Evolutionary conservation across 2,329 filamentous ascomycete genomes (phyloP), one percentile per base, ranked within the genome.

Genomic region (Trichoderma sp.): DNA sequence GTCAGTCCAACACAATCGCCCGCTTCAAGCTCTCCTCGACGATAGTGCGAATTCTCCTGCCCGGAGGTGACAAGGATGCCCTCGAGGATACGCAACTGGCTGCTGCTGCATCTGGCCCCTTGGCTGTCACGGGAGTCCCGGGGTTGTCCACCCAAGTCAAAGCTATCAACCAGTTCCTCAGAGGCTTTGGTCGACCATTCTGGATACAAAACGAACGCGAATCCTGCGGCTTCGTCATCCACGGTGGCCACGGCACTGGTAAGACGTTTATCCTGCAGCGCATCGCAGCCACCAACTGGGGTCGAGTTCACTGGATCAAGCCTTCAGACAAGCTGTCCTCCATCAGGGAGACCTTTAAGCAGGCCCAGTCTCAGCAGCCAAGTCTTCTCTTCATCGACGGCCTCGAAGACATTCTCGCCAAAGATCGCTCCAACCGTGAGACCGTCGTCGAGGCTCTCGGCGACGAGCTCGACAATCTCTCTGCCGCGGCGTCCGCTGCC

Each of bases 211-310:
- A 73, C 67, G 73, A 80, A 70, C 71, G 74, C 34, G 77, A 74
- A 72, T 80, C 85, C 1, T 84, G 86, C 63, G 88, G 88, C 0
- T 84, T 95, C 39, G 84, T 95, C 27, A 82, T 97, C 5, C 90
- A 96, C 76, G 94, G 94, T 15, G 89, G 92, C 19, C 87, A 88
- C 70, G 94, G 94, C 12, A 96, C 92, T 0, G 94, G 94, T 27
- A 97, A 97, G 80, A 90, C 88, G 0, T 84, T 91, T 70, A 82
- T 97, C 0, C 81, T 97, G 1, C 78, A 90, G 17, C 86, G 87
- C 35, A 83, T 97, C 22, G 86, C 89, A 9, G 84, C 82, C 7
- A 87, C 88, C 0, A 85, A 84, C 68, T 97, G 93, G 92, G 87
- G 87, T 25, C 87, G 86, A 48, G 87, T 93, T 1, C 85, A 91